phyloP scores from a whole-genome alignment of 2,329 filamentous ascomycete genomes.

The Albophoma yamanashiensis region DNA sequence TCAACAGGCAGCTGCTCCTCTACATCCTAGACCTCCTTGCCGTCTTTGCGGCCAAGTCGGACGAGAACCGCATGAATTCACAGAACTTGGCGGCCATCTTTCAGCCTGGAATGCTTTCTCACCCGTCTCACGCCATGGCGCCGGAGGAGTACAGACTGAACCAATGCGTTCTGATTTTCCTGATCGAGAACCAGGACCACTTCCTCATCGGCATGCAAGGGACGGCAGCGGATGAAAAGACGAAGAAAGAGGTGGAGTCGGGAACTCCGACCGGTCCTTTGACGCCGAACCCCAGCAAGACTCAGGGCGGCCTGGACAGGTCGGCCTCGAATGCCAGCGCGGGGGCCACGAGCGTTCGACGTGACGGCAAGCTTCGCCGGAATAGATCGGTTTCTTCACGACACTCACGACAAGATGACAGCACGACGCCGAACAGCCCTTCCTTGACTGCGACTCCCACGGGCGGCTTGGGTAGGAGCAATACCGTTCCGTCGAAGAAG shows the following conservation, averaged over 20 bases:
- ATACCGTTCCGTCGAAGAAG: slow-evolving; percentile 86
- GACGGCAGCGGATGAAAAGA: slow-evolving; percentile 87
- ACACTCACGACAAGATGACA: slow-evolving; percentile 65
- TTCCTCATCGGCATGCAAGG: slow-evolving; percentile 98
- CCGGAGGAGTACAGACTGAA: slow-evolving; percentile 89
- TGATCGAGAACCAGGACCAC: slow-evolving; percentile 97
- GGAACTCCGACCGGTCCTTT: slow-evolving; percentile 43
- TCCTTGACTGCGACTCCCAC: slow-evolving; percentile 42
- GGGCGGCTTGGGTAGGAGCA: slow-evolving; percentile 55
- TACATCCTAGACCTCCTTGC: slow-evolving; percentile 94
- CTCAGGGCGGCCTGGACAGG: slow-evolving; percentile 36
- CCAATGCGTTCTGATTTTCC: slow-evolving; percentile 92
- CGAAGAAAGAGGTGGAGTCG: slow-evolving; percentile 53
- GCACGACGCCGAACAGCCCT: slow-evolving; percentile 59
- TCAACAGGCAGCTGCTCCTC: slow-evolving; percentile 87
- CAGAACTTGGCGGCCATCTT: slow-evolving; percentile 94
- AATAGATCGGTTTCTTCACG: slow-evolving; percentile 92
- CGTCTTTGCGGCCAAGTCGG: slow-evolving; percentile 93
- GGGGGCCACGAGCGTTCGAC: slow-evolving; percentile 75
- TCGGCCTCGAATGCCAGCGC: slow-evolving; percentile 84
- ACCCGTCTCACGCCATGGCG: slow-evolving; percentile 90
- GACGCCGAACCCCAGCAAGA: slow-evolving; percentile 40
- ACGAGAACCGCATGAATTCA: slow-evolving; percentile 94
- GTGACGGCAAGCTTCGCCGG: slow-evolving; percentile 67
- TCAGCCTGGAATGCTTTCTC: slow-evolving; percentile 90